Conservation (phyloP, 257 asterid genomes). For the Gentiana macrophylla region DNA sequence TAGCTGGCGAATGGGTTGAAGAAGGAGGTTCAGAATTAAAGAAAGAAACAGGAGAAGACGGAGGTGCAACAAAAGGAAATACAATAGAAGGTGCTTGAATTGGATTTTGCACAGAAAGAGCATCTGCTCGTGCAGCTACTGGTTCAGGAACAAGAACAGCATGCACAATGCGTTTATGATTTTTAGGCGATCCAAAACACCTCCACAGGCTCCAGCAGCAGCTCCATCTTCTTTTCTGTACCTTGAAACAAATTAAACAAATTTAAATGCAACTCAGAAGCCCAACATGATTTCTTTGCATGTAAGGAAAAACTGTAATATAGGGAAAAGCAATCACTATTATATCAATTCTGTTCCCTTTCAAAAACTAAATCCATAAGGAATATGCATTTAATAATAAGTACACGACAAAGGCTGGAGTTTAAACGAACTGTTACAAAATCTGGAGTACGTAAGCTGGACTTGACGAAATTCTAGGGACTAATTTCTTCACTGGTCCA, state of each 20-base stretch:
- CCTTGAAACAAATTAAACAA: background rate
- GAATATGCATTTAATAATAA: too few relatives aligned
- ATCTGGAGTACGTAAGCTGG: background rate
- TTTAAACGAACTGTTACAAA: too few relatives aligned
- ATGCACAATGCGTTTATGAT: slow-evolving; percentile 56
- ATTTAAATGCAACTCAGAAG: background rate
- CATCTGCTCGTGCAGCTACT: slow-evolving; percentile 26
- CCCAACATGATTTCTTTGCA: background rate
- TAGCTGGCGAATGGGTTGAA: slow-evolving; percentile 67
- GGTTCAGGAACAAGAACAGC: slow-evolving; percentile 70
- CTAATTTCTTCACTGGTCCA: background rate
- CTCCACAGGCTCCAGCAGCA: slow-evolving; percentile 68
- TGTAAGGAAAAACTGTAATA: background rate
- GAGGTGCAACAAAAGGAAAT: slow-evolving; percentile 83
- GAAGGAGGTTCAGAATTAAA: slow-evolving; percentile 84
- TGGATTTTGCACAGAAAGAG: slow-evolving; percentile 29
- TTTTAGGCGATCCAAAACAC: slow-evolving; percentile 78
- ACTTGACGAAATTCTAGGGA: too few relatives aligned
- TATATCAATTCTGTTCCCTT: too few relatives aligned
- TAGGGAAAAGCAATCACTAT: background rate
- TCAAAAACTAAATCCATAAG: too few relatives aligned
- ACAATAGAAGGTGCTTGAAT: slow-evolving; percentile 41
- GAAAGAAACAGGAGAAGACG: slow-evolving; percentile 94
- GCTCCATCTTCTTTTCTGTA: slow-evolving; percentile 85
- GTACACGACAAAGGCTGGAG: too few relatives aligned